Percentiles rank a stretch among this genome's conserved stretches.
phyloP scores from a whole-genome alignment of 2,329 filamentous ascomycete species.

The Colletotrichum lupini region DNA sequence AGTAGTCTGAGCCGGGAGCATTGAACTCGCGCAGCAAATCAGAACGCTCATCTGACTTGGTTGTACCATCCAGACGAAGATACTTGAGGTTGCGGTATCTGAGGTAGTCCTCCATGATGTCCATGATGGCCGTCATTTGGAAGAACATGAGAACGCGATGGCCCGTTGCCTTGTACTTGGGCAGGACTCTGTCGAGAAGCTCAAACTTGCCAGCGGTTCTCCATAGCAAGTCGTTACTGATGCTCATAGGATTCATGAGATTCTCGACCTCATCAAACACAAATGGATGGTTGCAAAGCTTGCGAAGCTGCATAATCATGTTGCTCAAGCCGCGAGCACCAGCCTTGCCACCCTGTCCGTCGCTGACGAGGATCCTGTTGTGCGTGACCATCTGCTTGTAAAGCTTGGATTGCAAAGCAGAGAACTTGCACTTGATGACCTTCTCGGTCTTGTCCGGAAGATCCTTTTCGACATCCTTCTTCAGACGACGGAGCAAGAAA shows the following conservation, averaged over 20 bases:
- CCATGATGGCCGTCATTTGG: constrained; percentile 99
- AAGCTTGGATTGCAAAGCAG: constrained; percentile 88
- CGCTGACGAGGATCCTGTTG: constrained; percentile 93
- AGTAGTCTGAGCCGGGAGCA: constrained; percentile 88
- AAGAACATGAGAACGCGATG: constrained; percentile 99
- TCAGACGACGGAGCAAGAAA: constrained; percentile 96
- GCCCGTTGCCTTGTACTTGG: constrained; percentile 90
- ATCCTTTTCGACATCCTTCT: constrained; percentile 99
- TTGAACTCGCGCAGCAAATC: constrained; percentile 92
- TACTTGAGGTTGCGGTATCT: constrained; percentile 86
- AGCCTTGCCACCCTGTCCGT: constrained; percentile 95
- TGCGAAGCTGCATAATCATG: constrained; percentile 99
- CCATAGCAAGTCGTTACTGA: constrained; percentile 95
- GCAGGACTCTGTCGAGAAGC: constrained; percentile 88
- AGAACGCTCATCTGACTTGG: constrained; percentile 96
- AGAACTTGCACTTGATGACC: constrained; percentile 99
- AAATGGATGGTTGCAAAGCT: constrained; percentile 98
- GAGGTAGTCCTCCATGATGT: constrained; percentile 99
- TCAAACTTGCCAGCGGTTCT: constrained; percentile 97
- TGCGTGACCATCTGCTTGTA: constrained; percentile 98
- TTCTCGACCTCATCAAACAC: constrained; percentile 98
- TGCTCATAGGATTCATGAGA: constrained; percentile 91
- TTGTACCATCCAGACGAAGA: constrained; percentile 93
- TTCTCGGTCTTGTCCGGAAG: constrained; percentile 98
- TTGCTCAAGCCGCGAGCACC: constrained; percentile 96